These are phyloP conservation scores for Plantago major DNA, from an alignment of 257 asterid genomes.

Conservation along the genomic window DNA sequence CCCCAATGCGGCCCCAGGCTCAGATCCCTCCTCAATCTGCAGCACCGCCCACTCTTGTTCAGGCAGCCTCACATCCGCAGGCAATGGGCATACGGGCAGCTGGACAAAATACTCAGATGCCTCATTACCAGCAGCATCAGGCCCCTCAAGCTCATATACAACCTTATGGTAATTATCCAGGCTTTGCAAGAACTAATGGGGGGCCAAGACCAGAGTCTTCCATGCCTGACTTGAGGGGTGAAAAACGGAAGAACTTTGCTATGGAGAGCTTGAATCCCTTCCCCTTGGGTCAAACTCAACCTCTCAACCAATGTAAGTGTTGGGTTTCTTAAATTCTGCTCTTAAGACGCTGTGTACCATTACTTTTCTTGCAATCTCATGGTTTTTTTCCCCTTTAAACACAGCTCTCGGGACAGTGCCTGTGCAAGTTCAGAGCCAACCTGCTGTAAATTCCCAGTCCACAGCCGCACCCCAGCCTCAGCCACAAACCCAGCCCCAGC, in stretches of 20 bases:
- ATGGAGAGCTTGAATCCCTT: constrained; percentile 42
- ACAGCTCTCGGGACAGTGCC: constrained; percentile 41
- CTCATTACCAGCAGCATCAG: constrained; percentile 57
- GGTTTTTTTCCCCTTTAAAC: constrained; percentile 21
- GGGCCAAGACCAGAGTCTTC: constrained; percentile 37
- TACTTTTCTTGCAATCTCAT: constrained; percentile 1
- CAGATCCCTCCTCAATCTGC: constrained; percentile 34
- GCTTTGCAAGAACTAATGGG: constrained; percentile 36
- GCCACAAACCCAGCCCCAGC: too few species aligned
- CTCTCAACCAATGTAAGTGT: constrained; percentile 53
- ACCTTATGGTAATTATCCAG: constrained; percentile 33
- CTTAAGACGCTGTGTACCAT: neutral
- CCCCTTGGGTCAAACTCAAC: constrained; percentile 35
- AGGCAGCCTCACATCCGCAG: constrained; percentile 38
- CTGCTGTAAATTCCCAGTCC: constrained; percentile 41
- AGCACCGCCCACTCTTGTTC: constrained; percentile 39
- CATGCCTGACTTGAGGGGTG: constrained; percentile 43
- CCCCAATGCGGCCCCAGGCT: constrained; percentile 46
- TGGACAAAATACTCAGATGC: constrained; percentile 49
- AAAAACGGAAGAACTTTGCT: constrained; percentile 38
- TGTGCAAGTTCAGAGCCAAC: constrained; percentile 49
- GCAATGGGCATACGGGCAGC: constrained; percentile 42
- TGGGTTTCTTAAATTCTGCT: constrained; percentile 18
- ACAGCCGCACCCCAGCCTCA: constrained; percentile 30
- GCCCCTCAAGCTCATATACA: constrained; percentile 32